These are phyloP conservation scores for Fusarium tricinctum DNA, from an alignment of 2,329 filamentous ascomycete genomes.

Conservation along the genomic window DNA sequence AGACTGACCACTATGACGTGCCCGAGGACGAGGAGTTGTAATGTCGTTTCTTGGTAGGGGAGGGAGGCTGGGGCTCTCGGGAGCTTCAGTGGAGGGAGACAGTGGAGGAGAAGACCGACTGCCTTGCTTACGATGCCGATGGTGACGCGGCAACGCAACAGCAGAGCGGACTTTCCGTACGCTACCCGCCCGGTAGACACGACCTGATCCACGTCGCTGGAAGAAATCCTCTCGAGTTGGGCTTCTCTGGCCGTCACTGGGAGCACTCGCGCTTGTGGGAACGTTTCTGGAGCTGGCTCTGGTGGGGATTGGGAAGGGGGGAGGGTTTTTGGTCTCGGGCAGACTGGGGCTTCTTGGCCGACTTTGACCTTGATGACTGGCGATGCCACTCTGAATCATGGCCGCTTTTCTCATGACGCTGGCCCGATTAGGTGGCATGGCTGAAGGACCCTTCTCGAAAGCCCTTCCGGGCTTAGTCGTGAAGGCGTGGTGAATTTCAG, in stretches of 20 bases:
- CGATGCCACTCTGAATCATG: conserved; percentile 84
- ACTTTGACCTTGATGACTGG: conserved; percentile 72
- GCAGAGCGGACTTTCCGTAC: conserved; percentile 90
- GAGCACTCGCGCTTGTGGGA: conserved; percentile 73
- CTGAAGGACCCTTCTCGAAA: conserved; percentile 56
- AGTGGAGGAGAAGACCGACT: conserved; percentile 76
- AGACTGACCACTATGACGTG: conserved; percentile 58
- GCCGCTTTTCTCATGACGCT: conserved; percentile 81
- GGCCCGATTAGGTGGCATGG: conserved; percentile 60
- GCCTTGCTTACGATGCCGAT: conserved; percentile 63
- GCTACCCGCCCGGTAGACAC: conserved; percentile 69
- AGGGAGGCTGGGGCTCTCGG: conserved; percentile 78
- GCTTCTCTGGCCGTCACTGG: conserved; percentile 81
- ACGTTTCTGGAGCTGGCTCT: conserved; percentile 87
- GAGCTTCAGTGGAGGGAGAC: conserved; percentile 75
- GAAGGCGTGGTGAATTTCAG: conserved; percentile 63
- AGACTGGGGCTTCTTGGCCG: conserved; percentile 76
- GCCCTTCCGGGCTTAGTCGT: conserved; percentile 55
- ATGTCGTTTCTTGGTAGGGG: conserved; percentile 81
- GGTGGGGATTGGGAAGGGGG: conserved; percentile 93
- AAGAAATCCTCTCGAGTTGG: conserved; percentile 75
- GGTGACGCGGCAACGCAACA: conserved; percentile 73
- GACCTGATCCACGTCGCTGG: conserved; percentile 65
- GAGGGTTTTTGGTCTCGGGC: conserved; percentile 74
- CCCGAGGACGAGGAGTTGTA: conserved; percentile 68